phyloP scores from a whole-genome alignment of 2,329 filamentous ascomycete genomes.

The Albifimbria verrucaria region DNA sequence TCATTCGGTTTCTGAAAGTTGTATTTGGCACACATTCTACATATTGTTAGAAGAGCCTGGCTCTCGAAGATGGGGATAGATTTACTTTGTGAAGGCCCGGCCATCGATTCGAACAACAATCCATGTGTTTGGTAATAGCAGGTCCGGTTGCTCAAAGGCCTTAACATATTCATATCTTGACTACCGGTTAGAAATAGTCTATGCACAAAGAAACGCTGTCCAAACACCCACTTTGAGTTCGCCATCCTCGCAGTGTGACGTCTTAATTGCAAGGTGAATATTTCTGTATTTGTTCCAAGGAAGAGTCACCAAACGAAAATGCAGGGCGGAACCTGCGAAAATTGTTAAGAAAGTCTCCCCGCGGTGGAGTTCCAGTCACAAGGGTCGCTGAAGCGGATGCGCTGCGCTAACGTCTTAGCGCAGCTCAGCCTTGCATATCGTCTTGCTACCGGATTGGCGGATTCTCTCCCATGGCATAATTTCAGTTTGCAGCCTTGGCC shows the following conservation, averaged over 20 bases:
- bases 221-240: constrained; percentile 48
- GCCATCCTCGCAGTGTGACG: constrained; percentile 38
- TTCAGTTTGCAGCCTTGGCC: neutral
- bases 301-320: neutral
- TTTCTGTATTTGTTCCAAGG: constrained; percentile 8
- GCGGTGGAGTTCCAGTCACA: constrained; percentile 5
- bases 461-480: neutral
- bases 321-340: constrained; percentile 18
- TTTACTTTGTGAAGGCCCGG: constrained; percentile 88
- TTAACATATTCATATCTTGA: constrained; percentile 90
- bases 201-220: neutral
- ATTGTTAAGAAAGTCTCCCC: constrained; percentile 22
- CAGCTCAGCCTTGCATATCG: constrained; percentile 31
- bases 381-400: neutral
- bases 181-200: constrained; percentile 10
- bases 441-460: constrained; percentile 3
- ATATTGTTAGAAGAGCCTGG: constrained; percentile 11
- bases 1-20: constrained; percentile 92
- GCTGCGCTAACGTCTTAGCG: neutral
- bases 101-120: constrained; percentile 93
- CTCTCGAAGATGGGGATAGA: neutral
- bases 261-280: constrained; percentile 5
- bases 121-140: constrained; percentile 86
- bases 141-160: constrained; percentile 78
- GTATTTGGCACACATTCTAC: constrained; percentile 78